Evolutionary conservation across 768 basidiomycete species (phyloP).

Genomic region (Termitomyces sp.): DNA sequence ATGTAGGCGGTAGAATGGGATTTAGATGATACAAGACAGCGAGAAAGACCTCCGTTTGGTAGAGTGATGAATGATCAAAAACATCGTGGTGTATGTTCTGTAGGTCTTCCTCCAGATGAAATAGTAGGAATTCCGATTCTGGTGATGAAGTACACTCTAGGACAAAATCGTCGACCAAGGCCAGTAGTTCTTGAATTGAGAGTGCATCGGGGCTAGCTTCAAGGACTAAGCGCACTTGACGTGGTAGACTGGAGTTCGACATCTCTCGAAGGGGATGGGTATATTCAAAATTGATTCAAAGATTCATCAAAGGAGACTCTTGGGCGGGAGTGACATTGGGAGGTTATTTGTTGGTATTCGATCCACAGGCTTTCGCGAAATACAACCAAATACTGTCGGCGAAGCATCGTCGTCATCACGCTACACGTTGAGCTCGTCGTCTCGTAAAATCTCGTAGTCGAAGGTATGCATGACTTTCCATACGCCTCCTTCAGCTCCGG

Average conservation of each 20-base stretch:
- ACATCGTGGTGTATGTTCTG: conserved; percentile 58
- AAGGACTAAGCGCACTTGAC: conserved; percentile 56
- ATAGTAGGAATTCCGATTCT: conserved; percentile 39
- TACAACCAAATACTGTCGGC: conserved; percentile 27
- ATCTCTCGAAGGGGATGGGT: conserved; percentile 17
- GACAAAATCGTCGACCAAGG: conserved; percentile 53
- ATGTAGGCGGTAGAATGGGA: conserved; percentile 57
- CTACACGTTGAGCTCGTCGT: conserved; percentile 34
- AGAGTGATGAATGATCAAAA: conserved; percentile 59
- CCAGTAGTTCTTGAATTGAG: conserved; percentile 46
- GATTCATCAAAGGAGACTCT: not conserved
- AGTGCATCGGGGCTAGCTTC: conserved; percentile 49
- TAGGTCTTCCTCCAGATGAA: conserved; percentile 63
- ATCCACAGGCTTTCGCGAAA: conserved; percentile 18
- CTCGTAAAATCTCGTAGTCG: conserved; percentile 16
- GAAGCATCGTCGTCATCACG: conserved; percentile 31
- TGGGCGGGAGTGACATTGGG: not conserved
- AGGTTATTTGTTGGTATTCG: conserved; percentile 23
- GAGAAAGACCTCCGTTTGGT: conserved; percentile 66
- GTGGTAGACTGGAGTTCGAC: conserved; percentile 37
- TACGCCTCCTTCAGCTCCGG: not conserved
- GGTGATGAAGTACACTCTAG: conserved; percentile 43
- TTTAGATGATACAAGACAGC: conserved; percentile 60
- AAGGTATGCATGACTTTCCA: conserved; percentile 25
- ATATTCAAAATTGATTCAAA: not conserved